These are phyloP conservation scores for Collariella sp. DNA, from an alignment of 495 filamentous ascomycete species.

Conservation along the genomic window DNA sequence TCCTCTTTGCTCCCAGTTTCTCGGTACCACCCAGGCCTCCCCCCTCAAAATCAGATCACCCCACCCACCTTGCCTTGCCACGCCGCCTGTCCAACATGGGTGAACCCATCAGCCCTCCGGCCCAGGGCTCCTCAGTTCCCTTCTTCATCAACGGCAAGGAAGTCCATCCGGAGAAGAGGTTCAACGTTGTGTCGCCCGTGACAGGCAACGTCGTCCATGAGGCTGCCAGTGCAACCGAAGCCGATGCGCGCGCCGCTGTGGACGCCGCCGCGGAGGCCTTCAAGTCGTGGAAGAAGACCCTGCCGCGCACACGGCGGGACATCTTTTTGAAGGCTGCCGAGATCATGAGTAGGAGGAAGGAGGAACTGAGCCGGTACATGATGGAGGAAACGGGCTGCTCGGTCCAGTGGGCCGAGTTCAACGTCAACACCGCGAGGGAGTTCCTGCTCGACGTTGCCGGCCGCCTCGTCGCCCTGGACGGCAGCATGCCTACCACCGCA, in stretches of 20 bases:
- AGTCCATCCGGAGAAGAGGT: slow-evolving; percentile 49
- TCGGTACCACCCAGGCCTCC: too few species aligned
- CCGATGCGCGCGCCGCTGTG: slow-evolving; percentile 54
- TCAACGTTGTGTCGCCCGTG: slow-evolving; percentile 57
- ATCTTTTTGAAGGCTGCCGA: slow-evolving; percentile 65
- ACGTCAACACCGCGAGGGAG: slow-evolving; percentile 49
- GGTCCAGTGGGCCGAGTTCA: slow-evolving; percentile 50
- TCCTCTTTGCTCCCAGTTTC: too few species aligned
- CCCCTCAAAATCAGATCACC: background rate
- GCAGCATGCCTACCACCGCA: slow-evolving; percentile 49
- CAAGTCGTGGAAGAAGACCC: slow-evolving; percentile 57
- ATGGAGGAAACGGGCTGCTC: slow-evolving; percentile 60
- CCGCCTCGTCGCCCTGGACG: slow-evolving; percentile 50
- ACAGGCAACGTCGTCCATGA: slow-evolving; percentile 53
- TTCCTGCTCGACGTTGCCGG: slow-evolving; percentile 65
- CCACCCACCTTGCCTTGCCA: background rate
- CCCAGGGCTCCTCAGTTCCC: slow-evolving; percentile 42
- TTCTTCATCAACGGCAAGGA: slow-evolving; percentile 69
- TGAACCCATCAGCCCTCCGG: background rate
- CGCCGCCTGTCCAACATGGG: slow-evolving; percentile 11
- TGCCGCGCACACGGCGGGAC: slow-evolving; percentile 54
- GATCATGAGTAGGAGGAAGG: slow-evolving; percentile 51
- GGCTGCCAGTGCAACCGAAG: slow-evolving; percentile 52
- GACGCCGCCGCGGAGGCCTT: slow-evolving; percentile 61
- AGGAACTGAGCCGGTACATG: slow-evolving; percentile 57